Percentiles rank a stretch among this genome's conserved stretches.
Conservation (phyloP, 2,329 filamentous ascomycete species). For the Colletotrichum melonis region DNA sequence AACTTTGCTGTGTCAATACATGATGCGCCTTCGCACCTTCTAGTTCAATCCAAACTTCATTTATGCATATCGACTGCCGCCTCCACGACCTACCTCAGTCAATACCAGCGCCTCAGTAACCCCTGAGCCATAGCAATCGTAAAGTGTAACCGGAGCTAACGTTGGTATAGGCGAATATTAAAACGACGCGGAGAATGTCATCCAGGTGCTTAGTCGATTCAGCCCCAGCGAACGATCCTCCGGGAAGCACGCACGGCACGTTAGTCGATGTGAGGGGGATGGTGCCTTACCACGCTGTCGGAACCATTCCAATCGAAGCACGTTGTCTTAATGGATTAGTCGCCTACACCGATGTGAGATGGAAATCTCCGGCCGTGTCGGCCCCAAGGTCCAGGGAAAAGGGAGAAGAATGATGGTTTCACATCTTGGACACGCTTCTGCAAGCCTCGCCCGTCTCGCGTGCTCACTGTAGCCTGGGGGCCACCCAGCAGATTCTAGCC, state of each 20-base stretch:
- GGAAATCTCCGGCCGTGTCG: neutral
- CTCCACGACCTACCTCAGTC: neutral
- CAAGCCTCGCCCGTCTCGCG: slow-evolving; percentile 18
- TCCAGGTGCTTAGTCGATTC: neutral
- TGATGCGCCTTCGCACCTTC: neutral
- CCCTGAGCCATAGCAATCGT: neutral
- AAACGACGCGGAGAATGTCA: neutral
- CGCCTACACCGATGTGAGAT: slow-evolving; percentile 12
- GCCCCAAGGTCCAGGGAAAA: neutral
- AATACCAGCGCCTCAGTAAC: neutral
- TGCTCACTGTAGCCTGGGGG: slow-evolving; percentile 12
- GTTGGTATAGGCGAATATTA: neutral
- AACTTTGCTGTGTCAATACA: neutral
- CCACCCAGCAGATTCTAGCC: slow-evolving; percentile 3
- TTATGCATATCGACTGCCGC: neutral
- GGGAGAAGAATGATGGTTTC: neutral
- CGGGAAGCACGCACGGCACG: slow-evolving; percentile 7
- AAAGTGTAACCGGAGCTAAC: neutral
- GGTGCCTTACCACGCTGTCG: slow-evolving; percentile 7
- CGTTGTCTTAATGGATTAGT: slow-evolving; percentile 6
- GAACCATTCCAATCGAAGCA: slow-evolving; percentile 17
- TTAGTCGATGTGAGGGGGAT: slow-evolving; percentile 9
- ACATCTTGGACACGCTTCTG: neutral
- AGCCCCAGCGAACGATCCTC: neutral
- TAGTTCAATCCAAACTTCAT: neutral